Conservation (phyloP, 495 filamentous ascomycete genomes). For the Podospora pseudoanserina region DNA sequence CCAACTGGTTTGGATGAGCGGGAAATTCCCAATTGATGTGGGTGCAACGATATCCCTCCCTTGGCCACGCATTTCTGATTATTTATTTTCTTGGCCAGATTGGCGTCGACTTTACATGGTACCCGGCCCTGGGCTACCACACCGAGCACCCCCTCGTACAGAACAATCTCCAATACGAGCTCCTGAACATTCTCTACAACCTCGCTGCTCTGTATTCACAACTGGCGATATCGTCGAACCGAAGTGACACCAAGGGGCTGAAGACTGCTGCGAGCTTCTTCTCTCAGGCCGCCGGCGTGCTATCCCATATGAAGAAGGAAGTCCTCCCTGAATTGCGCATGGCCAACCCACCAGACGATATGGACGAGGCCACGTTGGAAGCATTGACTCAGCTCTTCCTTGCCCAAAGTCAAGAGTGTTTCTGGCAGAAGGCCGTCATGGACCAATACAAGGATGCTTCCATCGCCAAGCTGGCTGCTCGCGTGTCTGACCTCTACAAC, state of each 20-base stretch:
- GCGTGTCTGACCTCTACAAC: conserved; percentile 89
- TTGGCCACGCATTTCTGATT: conserved; percentile 20
- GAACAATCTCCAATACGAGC: conserved; percentile 92
- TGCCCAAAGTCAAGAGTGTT: conserved; percentile 93
- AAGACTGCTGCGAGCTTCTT: conserved; percentile 90
- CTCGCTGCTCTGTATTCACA: conserved; percentile 91
- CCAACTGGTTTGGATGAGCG: conserved; percentile 88
- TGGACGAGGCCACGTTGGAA: conserved; percentile 84
- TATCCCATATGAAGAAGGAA: conserved; percentile 71
- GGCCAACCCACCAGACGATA: conserved; percentile 80
- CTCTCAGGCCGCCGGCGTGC: conserved; percentile 80
- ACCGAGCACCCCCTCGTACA: conserved; percentile 73
- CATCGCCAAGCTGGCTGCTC: conserved; percentile 85
- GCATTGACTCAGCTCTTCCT: conserved; percentile 79
- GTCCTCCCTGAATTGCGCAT: conserved; percentile 83
- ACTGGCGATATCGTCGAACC: conserved; percentile 76
- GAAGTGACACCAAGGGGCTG: conserved; percentile 74
- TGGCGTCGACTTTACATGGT: conserved; percentile 94
- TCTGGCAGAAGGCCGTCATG: conserved; percentile 96
- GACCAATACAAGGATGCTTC: conserved; percentile 87
- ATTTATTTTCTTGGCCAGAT: conserved; percentile 52
- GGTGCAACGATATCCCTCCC: background rate
- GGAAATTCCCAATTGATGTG: conserved; percentile 96
- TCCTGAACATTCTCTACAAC: conserved; percentile 91
- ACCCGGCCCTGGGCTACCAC: conserved; percentile 88